Conservation (phyloP, 23 red algal genomes). For the Gracilariopsis chorda region DNA sequence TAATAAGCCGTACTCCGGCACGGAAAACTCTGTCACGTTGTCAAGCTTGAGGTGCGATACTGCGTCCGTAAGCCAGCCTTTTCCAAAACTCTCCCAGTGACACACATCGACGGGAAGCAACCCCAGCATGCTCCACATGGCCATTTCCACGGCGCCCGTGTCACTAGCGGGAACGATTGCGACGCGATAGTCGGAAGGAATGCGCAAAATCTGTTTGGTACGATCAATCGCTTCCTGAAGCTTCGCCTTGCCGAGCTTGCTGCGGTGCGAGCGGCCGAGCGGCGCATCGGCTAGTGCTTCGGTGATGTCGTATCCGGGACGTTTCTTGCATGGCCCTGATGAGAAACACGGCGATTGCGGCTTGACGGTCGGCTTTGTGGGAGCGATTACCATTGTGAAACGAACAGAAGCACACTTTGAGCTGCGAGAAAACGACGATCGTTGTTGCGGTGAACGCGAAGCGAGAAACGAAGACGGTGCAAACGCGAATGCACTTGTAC, state of each 20-base stretch:
- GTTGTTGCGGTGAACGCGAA: neutral
- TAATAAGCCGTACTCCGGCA: slow-evolving; percentile 74
- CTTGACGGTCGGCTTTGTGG: slow-evolving; percentile 56
- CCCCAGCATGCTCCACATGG: slow-evolving; percentile 95
- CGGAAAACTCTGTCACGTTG: slow-evolving; percentile 55
- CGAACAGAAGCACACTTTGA: neutral
- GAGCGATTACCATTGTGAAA: slow-evolving; percentile 30
- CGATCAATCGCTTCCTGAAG: slow-evolving; percentile 61
- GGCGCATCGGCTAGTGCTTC: slow-evolving; percentile 66
- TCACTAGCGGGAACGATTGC: slow-evolving; percentile 93
- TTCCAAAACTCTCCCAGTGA: slow-evolving; percentile 98
- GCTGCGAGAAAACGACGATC: neutral
- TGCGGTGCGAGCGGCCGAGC: slow-evolving; percentile 87
- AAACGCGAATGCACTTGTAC: neutral
- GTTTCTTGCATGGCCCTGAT: slow-evolving; percentile 98
- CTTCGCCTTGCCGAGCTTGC: slow-evolving; percentile 79
- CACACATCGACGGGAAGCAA: slow-evolving; percentile 77
- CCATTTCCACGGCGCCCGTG: slow-evolving; percentile 98
- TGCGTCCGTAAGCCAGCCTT: slow-evolving; percentile 87
- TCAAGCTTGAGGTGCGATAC: slow-evolving; percentile 82
- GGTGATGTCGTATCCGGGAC: slow-evolving; percentile 74
- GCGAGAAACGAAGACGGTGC: neutral
- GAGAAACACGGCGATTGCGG: slow-evolving; percentile 94
- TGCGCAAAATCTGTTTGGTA: slow-evolving; percentile 67
- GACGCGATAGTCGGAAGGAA: slow-evolving; percentile 78